Conservation (phyloP, 2,329 filamentous ascomycete species). For the Exophiala mesophila region DNA sequence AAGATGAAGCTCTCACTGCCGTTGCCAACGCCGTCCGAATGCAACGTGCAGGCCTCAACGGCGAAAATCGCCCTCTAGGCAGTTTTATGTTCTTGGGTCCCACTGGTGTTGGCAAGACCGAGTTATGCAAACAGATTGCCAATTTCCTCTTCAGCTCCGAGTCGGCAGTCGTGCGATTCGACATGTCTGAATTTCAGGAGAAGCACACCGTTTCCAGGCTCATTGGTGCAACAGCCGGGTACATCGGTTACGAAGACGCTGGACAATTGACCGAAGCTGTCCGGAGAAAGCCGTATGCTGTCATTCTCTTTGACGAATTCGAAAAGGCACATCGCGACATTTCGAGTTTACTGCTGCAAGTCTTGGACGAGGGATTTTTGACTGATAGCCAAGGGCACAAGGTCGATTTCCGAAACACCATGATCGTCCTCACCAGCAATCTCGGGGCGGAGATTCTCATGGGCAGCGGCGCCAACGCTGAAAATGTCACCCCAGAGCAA, state of each 20-base stretch:
- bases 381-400: constrained; percentile 95
- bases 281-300: constrained; percentile 87
- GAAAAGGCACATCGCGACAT: constrained; percentile 97
- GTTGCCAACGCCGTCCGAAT: constrained; percentile 91
- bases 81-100: constrained; percentile 98
- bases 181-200: constrained; percentile 97
- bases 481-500: constrained; percentile 67
- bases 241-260: constrained; percentile 94
- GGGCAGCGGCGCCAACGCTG: constrained; percentile 57
- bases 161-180: constrained; percentile 84
- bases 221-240: constrained; percentile 88
- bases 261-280: constrained; percentile 95
- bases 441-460: constrained; percentile 89
- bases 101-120: constrained; percentile 94
- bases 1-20: constrained; percentile 86
- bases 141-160: constrained; percentile 90
- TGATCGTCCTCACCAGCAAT: constrained; percentile 95
- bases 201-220: constrained; percentile 92
- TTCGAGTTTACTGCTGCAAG: constrained; percentile 83
- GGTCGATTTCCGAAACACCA: constrained; percentile 92
- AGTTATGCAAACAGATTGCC: constrained; percentile 93
- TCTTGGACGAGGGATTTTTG: constrained; percentile 91
- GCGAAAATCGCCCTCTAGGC: constrained; percentile 84
- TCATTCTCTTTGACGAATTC: constrained; percentile 93
- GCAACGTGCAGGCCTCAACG: constrained; percentile 85